phyloP scores from a whole-genome alignment of 129 eudicot species.

The Ambrosia artemisiifolia region DNA sequence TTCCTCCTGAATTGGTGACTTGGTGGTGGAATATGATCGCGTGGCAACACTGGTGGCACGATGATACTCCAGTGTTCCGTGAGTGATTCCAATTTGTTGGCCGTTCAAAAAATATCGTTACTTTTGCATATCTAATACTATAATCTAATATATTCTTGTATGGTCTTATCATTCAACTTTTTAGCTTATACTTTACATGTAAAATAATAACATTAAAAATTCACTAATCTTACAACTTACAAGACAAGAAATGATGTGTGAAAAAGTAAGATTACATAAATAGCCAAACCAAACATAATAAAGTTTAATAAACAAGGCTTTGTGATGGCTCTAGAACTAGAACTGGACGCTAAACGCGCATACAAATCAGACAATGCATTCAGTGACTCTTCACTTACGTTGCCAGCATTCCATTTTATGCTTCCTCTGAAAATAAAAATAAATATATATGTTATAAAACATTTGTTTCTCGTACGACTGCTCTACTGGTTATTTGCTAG shows the following conservation, averaged over 20 bases:
- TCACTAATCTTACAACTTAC: not conserved
- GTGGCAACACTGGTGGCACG: too few species aligned
- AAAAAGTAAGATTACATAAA: slow-evolving; percentile 1
- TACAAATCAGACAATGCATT: slow-evolving; percentile 31
- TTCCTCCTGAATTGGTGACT: too few species aligned
- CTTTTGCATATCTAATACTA: too few species aligned
- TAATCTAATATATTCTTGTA: too few species aligned
- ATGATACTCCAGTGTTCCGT: too few species aligned
- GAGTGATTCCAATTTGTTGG: too few species aligned
- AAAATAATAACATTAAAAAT: slow-evolving; percentile 2
- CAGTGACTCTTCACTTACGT: slow-evolving; percentile 23
- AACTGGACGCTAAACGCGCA: slow-evolving; percentile 26
- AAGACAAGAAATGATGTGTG: slow-evolving; percentile 6
- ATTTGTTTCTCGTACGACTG: too few species aligned
- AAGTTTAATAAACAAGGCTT: not conserved
- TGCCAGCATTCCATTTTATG: slow-evolving; percentile 24
- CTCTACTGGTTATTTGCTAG: too few species aligned
- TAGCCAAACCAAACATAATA: slow-evolving; percentile 5
- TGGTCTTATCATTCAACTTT: not conserved
- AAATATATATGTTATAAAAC: not conserved
- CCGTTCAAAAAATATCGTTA: too few species aligned
- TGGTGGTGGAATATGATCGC: too few species aligned
- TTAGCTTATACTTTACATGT: slow-evolving; percentile 6
- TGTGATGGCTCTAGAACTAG: not conserved
- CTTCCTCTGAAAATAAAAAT: slow-evolving; percentile 4